Evolutionary conservation across 306 rosid genomes (phyloP), one percentile per base, ranked within the genome.

Genomic region (Medicago arabica): DNA sequence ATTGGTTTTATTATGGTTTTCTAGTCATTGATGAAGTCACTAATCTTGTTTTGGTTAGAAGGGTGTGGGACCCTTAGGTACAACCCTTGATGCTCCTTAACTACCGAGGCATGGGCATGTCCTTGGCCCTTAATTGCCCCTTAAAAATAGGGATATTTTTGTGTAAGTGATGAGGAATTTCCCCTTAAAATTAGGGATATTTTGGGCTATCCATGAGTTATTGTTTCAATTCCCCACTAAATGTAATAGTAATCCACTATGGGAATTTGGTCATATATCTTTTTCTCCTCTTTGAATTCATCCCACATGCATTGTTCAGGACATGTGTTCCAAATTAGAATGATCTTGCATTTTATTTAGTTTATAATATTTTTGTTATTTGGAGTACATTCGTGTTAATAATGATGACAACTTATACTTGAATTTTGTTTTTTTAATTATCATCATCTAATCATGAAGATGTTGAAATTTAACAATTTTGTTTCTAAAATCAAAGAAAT

Each of bases 11-110:
- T 53, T 76, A 71, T 71, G 69, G 65, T 16, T 46, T 66, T 81
- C 40, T 66, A 63, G 75, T 57, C 4, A 64, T 77, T 46, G 75
- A 71, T 77, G 85, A 82, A 82, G 82, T 65, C 70, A 82, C 50
- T 77, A 71, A 77, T 82, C 71, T 71, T 82, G 85, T 82, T 76
- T 77, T 82, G 85, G 49, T 53, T 53, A 36, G 72, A 47, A 72
- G 6, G 5, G 23, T 58, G 66, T 67, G 73, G 81, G 81, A 58
- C 19, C 81, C 72, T 10, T 74, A 15, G 57, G 66, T 17, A 39
- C 13, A 58, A 19, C 19, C 76, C 77, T 61, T 75, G 68, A 41
- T 81, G 64, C 81, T 54, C 85, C 74, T 43, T 81, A 76, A 81
- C 85, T 59, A 76, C 78, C 70, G 12, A 71, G 81, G 78, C 81